These are phyloP conservation scores for Euphorbia tirucalli DNA, from an alignment of 345 rosid genomes.

Conservation along the genomic window DNA sequence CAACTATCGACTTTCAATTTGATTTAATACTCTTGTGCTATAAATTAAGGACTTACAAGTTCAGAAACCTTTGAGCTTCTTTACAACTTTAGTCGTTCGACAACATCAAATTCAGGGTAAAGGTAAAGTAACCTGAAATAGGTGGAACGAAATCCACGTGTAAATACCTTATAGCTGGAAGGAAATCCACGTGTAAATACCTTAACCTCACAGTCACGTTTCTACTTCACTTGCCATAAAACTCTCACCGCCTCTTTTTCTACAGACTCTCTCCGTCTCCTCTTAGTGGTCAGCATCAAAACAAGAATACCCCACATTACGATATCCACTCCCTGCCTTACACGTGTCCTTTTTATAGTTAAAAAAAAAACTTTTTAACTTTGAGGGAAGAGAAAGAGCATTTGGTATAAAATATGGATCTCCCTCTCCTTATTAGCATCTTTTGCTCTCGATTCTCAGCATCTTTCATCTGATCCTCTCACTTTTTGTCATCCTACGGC, in stretches of 20 bases:
- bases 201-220: constrained; percentile 6
- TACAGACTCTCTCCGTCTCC: too few relatives aligned
- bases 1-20: too few relatives aligned
- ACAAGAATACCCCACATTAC: neutral
- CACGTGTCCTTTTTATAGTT: neutral
- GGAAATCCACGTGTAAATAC: too few relatives aligned
- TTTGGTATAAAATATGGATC: constrained; percentile 35
- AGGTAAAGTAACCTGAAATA: too few relatives aligned
- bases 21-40: too few relatives aligned
- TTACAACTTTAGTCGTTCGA: too few relatives aligned
- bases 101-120: too few relatives aligned
- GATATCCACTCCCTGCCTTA: neutral
- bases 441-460: constrained; percentile 53
- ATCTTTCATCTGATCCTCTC: constrained; percentile 39
- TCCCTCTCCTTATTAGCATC: constrained; percentile 41
- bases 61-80: too few relatives aligned
- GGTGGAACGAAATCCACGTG: constrained; percentile 3
- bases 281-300: too few relatives aligned
- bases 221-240: neutral
- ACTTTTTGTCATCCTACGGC: constrained; percentile 37
- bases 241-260: neutral
- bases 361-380: neutral
- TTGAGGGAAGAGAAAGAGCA: too few relatives aligned
- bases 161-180: too few relatives aligned
- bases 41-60: too few relatives aligned